These are phyloP conservation scores for Skeletonema tropicum DNA, from an alignment of 108 stramenopile species.

Conservation along the genomic window DNA sequence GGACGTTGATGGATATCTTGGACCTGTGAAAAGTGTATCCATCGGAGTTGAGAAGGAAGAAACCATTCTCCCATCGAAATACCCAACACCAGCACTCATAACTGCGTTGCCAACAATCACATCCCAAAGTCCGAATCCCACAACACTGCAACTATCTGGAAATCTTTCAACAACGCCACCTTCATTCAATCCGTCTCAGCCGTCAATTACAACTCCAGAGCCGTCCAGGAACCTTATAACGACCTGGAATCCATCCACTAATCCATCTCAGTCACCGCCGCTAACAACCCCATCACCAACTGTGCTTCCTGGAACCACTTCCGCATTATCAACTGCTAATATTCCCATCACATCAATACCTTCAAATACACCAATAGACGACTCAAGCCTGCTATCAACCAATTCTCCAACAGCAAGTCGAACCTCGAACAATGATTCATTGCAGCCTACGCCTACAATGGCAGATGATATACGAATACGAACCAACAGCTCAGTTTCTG, in stretches of 20 bases:
- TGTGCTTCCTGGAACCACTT: background rate
- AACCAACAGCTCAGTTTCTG: background rate
- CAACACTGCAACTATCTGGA: background rate
- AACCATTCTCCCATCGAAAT: slow-evolving; percentile 10
- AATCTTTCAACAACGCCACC: background rate
- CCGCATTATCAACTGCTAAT: background rate
- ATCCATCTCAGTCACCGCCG: background rate
- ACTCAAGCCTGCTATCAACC: background rate
- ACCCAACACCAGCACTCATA: background rate
- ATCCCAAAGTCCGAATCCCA: background rate
- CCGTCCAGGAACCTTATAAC: background rate
- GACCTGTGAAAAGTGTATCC: slow-evolving; percentile 44
- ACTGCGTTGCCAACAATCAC: background rate
- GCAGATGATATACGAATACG: background rate
- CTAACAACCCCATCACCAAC: background rate
- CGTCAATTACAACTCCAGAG: background rate
- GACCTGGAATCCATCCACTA: background rate
- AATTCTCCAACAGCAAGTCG: background rate
- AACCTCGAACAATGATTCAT: background rate
- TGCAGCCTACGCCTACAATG: background rate
- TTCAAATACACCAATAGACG: background rate
- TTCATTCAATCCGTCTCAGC: background rate
- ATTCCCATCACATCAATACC: background rate
- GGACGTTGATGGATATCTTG: slow-evolving; percentile 48
- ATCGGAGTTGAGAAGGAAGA: slow-evolving; percentile 21